Base-by-base conservation (phyloP, 140 eudicot genomes). In the Oenanthe javanica region DNA sequence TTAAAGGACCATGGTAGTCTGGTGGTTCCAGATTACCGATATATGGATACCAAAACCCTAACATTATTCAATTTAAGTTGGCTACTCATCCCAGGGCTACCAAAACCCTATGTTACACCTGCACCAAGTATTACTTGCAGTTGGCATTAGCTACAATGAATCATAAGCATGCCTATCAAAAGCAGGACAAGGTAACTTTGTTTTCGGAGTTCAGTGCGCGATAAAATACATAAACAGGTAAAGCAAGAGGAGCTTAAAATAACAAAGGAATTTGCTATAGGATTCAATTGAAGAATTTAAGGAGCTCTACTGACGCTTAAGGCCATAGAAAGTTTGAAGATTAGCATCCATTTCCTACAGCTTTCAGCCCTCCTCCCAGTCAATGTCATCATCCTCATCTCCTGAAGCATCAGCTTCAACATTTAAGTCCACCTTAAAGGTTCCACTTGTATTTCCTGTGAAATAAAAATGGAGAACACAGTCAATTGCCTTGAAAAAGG, bases 281-380 rank as follows among this genome's bases (percentile, higher is more conserved):
- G 50, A 16, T 71, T 71, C 76, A 16, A 71, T 23, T 14, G 49
- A 71, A 63, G 71, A 10, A 25, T 25, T 43, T 5, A 3, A 40
- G 14, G 27, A 6, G 50, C 48, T 71, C 12, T 21, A 15, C 14
- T 71, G 45, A 70, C 5, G 12, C 75, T 5, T 6, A 71, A 40
- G 23, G 4, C 49, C n/a, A 16, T 7, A 36, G 9, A 38, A 69
- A 36, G 3, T 14, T 69, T 14, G 11, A 8, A 13, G 50, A 46
- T 46, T 25, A 9, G n/a, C 31, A 46, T 72, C 23, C 54, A 72
- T 72, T 19, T 43, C 23, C 49, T 16, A 19, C 27, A 10, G 51
- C 23, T 11, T 47, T 74, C 38, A 74, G 36, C 78, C 78, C 61
- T 74, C 78, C 78, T 74, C 78, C 78, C 78, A 74, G 57, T 74